phyloP scores from a whole-genome alignment of 2,329 filamentous ascomycete genomes.

The Aspergillus sp. region DNA sequence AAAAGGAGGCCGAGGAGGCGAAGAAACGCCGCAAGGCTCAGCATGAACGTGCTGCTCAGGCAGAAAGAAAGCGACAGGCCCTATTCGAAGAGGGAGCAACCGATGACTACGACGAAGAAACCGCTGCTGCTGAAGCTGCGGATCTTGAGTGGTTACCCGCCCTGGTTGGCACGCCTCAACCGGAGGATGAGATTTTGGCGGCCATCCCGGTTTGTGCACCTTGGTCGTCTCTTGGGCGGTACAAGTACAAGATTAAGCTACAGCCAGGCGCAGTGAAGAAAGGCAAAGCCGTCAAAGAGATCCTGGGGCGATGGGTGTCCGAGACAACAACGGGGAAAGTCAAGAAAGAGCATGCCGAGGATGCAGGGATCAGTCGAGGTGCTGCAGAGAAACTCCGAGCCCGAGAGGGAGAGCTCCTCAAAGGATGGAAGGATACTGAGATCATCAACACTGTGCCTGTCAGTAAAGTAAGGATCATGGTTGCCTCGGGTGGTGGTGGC shows the following conservation, averaged over 20 bases:
- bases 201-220: slow-evolving; percentile 64
- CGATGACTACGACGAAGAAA: slow-evolving; percentile 60
- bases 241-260: slow-evolving; percentile 93
- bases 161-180: slow-evolving; percentile 72
- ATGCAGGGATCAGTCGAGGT: slow-evolving; percentile 46
- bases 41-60: slow-evolving; percentile 71
- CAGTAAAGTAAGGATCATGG: slow-evolving; percentile 76
- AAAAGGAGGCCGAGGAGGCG: slow-evolving; percentile 70
- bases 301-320: slow-evolving; percentile 75
- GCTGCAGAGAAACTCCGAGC: slow-evolving; percentile 80
- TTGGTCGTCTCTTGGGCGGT: slow-evolving; percentile 62
- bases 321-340: slow-evolving; percentile 54
- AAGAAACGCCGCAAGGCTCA: slow-evolving; percentile 76
- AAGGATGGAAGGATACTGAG: slow-evolving; percentile 77
- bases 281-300: slow-evolving; percentile 89
- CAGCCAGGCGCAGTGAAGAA: slow-evolving; percentile 90
- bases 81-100: slow-evolving; percentile 69
- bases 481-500: slow-evolving; percentile 57
- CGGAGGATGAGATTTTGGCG: slow-evolving; percentile 72
- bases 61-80: slow-evolving; percentile 63
- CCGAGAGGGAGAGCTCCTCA: slow-evolving; percentile 79
- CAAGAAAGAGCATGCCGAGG: slow-evolving; percentile 57
- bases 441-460: slow-evolving; percentile 79
- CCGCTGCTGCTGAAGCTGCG: slow-evolving; percentile 46
- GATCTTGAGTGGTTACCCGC: slow-evolving; percentile 60